Evolutionary conservation across 176 grass and related monocot species (phyloP).

Genomic region (Stipa capillata): DNA sequence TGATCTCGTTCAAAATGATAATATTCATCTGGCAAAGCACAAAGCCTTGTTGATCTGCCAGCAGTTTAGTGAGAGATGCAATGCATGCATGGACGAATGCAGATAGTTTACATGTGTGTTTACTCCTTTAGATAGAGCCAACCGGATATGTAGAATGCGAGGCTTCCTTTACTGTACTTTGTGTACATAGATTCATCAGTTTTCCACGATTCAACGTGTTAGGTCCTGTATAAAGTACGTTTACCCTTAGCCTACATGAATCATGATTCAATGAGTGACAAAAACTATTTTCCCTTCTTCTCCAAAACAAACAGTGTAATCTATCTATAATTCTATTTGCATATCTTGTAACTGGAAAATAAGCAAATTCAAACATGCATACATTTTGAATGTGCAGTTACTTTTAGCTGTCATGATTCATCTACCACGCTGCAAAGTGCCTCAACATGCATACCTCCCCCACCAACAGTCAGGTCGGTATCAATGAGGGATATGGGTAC

Average conservation of each 20-base stretch:
- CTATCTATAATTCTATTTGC: too few relatives aligned
- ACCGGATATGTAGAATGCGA: neutral
- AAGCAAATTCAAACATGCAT: neutral
- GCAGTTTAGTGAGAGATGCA: neutral
- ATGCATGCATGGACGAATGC: neutral
- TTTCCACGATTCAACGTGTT: neutral
- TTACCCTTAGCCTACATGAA: neutral
- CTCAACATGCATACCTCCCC: constrained; percentile 57
- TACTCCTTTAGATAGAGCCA: neutral
- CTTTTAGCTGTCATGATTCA: constrained; percentile 54
- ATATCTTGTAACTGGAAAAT: neutral
- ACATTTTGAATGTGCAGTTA: constrained; percentile 48
- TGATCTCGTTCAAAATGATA: constrained; percentile 2
- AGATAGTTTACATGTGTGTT: neutral
- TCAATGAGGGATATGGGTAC: constrained; percentile 99
- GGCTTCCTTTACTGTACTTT: neutral
- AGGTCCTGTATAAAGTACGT: neutral
- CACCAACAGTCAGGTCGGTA: constrained; percentile 70
- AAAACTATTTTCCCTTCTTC: neutral
- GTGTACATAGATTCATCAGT: neutral
- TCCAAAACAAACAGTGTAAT: neutral
- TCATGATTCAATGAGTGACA: neutral
- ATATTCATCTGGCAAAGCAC: neutral
- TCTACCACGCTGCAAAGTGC: constrained; percentile 46
- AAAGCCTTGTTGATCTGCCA: neutral